Conservation (phyloP, 805 yeast genomes). For the Metschnikowia cerradonensis region DNA sequence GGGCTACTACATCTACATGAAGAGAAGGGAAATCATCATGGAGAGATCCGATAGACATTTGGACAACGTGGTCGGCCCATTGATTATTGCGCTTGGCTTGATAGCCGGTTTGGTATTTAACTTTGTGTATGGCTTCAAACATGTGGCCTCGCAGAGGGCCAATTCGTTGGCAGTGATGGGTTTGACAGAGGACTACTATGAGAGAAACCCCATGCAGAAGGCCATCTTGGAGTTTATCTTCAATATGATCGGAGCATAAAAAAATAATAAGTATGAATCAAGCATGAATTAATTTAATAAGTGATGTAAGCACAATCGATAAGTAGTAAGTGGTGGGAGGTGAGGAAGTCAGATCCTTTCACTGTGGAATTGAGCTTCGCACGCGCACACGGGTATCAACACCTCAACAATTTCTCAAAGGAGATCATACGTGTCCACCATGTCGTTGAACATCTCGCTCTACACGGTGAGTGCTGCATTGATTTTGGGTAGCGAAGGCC, state of each 20-base stretch:
- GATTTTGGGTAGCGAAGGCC: conserved; percentile 77
- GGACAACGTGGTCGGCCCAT: conserved; percentile 87
- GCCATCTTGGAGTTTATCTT: conserved; percentile 33
- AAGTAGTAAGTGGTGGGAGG: too few species aligned
- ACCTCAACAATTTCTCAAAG: conserved; percentile 1
- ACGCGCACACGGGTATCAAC: conserved; percentile 4
- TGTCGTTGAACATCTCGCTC: conserved; percentile 55
- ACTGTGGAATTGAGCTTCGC: conserved; percentile 1
- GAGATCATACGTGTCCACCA: conserved; percentile 11
- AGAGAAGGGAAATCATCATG: conserved; percentile 67
- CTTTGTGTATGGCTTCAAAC: conserved; percentile 58
- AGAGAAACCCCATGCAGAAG: conserved; percentile 31
- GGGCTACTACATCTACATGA: conserved; percentile 79
- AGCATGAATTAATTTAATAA: neutral
- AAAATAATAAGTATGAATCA: neutral
- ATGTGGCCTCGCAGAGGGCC: conserved; percentile 18
- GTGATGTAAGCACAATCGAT: too few species aligned
- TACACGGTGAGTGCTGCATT: conserved; percentile 80
- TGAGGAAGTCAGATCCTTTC: too few species aligned
- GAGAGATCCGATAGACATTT: conserved; percentile 83
- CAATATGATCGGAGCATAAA: conserved; percentile 20
- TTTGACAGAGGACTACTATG: conserved; percentile 27
- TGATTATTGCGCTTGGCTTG: conserved; percentile 69
- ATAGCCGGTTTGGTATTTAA: conserved; percentile 64
- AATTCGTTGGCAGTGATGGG: conserved; percentile 20